A percentile compares a stretch with the other conserved stretches of the same genome.
Evolutionary conservation across 768 basidiomycete genomes (phyloP).

Genomic region (Cyclocybe cylindracea): DNA sequence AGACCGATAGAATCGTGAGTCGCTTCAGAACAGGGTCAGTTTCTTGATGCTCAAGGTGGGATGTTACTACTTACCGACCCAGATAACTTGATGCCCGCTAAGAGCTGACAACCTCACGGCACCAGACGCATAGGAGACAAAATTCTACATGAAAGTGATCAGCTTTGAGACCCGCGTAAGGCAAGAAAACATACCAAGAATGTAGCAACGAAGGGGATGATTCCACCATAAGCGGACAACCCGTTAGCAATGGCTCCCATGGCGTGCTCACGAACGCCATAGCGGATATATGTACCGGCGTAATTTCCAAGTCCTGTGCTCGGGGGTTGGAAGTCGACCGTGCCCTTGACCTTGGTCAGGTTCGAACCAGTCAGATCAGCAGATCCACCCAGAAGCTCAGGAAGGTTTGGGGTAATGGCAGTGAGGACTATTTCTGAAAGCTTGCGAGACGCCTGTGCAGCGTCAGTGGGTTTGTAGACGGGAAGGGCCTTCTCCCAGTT

Average conservation of each 20-base stretch:
- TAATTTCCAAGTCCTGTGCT: conserved; percentile 83
- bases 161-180: neutral
- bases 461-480: conserved; percentile 78
- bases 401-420: conserved; percentile 69
- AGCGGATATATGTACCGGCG: conserved; percentile 89
- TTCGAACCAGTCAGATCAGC: conserved; percentile 94
- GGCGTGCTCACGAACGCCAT: conserved; percentile 96
- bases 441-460: conserved; percentile 90
- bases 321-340: conserved; percentile 91
- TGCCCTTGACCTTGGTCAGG: conserved; percentile 82
- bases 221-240: conserved; percentile 84
- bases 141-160: conserved; percentile 57
- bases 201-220: conserved; percentile 89
- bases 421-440: conserved; percentile 88
- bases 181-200: conserved; percentile 64
- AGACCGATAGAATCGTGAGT: conserved; percentile 95
- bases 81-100: conserved; percentile 87
- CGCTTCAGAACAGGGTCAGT: conserved; percentile 40
- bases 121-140: conserved; percentile 91
- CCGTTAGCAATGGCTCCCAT: conserved; percentile 98
- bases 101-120: conserved; percentile 91
- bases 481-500: conserved; percentile 88
- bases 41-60: neutral
- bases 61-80: conserved; percentile 68
- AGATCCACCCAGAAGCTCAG: conserved; percentile 87